These are phyloP conservation scores for Thielaviopsis musarum DNA, from an alignment of 2,329 filamentous ascomycete genomes.

Conservation along the genomic window DNA sequence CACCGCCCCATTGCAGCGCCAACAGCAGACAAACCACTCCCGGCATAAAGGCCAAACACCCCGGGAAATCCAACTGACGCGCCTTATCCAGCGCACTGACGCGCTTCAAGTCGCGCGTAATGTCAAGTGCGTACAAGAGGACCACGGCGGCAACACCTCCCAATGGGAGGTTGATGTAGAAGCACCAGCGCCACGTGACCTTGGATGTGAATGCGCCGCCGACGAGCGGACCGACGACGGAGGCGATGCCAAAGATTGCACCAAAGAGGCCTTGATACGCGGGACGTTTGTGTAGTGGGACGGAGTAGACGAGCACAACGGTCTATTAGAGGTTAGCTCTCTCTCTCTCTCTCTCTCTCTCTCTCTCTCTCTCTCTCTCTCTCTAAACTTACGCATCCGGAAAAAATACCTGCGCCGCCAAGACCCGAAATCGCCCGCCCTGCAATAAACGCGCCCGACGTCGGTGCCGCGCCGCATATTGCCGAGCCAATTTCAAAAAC, in stretches of 20 bases:
- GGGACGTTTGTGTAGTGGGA: constrained; percentile 23
- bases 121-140: constrained; percentile 15
- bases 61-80: constrained; percentile 11
- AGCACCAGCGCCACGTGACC: constrained; percentile 22
- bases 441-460: constrained; percentile 21
- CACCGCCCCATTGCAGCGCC: constrained; percentile 31
- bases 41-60: constrained; percentile 12
- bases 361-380: no score
- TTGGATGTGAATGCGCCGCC: constrained; percentile 18
- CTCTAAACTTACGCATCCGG: constrained; percentile 16
- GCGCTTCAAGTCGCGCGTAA: not conserved
- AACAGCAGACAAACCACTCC: constrained; percentile 27
- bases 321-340: not conserved
- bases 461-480: constrained; percentile 19
- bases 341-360: no score
- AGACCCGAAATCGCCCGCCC: constrained; percentile 23
- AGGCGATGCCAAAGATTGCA: constrained; percentile 26
- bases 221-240: constrained; percentile 16
- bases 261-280: constrained; percentile 19
- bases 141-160: constrained; percentile 19
- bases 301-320: constrained; percentile 16
- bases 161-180: constrained; percentile 22
- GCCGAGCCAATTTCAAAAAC: constrained; percentile 18
- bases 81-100: not conserved
- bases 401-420: constrained; percentile 22